Evolutionary conservation across 2,329 filamentous ascomycete genomes (phyloP).

Genomic region (Chaetoscypha palmicola): DNA sequence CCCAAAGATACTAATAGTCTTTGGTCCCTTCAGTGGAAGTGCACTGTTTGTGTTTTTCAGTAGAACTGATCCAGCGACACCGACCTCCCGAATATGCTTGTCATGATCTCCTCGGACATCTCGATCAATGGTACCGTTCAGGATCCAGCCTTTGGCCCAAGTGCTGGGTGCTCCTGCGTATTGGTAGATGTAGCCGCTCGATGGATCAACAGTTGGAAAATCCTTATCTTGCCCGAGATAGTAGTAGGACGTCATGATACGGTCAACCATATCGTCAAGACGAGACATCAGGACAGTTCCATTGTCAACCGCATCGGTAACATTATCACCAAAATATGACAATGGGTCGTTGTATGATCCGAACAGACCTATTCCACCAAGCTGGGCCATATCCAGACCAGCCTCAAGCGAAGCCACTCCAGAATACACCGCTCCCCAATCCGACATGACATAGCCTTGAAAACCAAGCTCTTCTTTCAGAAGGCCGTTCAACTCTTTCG

Average conservation of each 20-base stretch:
- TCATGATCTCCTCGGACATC: not conserved
- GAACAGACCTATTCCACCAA: constrained; percentile 31
- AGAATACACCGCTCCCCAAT: constrained; percentile 39
- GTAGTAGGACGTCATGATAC: constrained; percentile 57
- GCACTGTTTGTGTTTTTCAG: not conserved
- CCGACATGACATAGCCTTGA: constrained; percentile 74
- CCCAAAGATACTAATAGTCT: constrained; percentile 2
- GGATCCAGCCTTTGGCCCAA: no score
- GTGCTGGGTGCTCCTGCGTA: no score
- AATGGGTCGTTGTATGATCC: not conserved
- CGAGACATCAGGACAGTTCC: constrained; percentile 49
- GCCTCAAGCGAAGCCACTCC: not conserved
- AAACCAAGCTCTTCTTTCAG: constrained; percentile 80
- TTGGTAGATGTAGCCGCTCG: constrained; percentile 18
- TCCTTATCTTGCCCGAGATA: constrained; percentile 40
- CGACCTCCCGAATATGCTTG: not conserved
- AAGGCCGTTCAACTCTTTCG: constrained; percentile 70
- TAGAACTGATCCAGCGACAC: not conserved
- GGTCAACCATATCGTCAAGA: constrained; percentile 55
- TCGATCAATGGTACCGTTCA: constrained; percentile 36
- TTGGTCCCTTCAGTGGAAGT: constrained; percentile 30
- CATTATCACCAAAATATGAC: not conserved
- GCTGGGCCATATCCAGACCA: constrained; percentile 20
- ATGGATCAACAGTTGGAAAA: constrained; percentile 34
- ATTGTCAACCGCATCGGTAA: constrained; percentile 33